Base-by-base conservation (phyloP, 2,329 filamentous ascomycete genomes). In the Mollisiaceae sp. region DNA sequence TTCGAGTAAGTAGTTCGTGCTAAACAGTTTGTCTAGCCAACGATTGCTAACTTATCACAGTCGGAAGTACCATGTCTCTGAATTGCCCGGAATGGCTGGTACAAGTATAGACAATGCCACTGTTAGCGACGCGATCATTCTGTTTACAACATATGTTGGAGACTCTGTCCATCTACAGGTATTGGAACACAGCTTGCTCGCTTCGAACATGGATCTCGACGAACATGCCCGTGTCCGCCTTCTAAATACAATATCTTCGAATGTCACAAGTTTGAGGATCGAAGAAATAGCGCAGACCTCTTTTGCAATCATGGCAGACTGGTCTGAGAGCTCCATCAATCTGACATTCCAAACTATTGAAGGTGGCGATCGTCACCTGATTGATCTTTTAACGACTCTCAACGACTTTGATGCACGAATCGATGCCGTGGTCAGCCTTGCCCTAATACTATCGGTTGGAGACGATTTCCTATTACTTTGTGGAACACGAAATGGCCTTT, bases 401-500 rank as follows among this genome's bases (percentile, higher is more conserved):
- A 57, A 38, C 6, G 22, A 60, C 12, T 57, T 39, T 2, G 27
- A 41, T 3, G 38, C 63, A 22, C 24, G 62, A 32, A 56, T 72
- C 32, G 72, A 71, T 62, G 69, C 70, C 36, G 64, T 75, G 18
- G 66, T 68, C 38, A 76, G 74, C 61, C 70, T 75, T 20, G 67
- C 67, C n/a, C 50, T 72, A 15, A 47, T 62, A 11, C 43, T 58
- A 8, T 24, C 50, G 2, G 36, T 52, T 8, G 20, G 60, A 35
- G 62, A 65, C 9, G 58, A 62, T 20, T 47, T 75, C 15, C 59
- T 67, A 11, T 27, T 75, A 12, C 58, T 75, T 8, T 75, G 74
- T 56, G 75, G 75, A 20, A 75, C 74, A 38, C 67, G 71, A 15
- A 74, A 73, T 61, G 74, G 75, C 4, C 62, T 70, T n/a, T 47